Conservation (phyloP, 306 rosid species). For the Potentilla sterilis region DNA sequence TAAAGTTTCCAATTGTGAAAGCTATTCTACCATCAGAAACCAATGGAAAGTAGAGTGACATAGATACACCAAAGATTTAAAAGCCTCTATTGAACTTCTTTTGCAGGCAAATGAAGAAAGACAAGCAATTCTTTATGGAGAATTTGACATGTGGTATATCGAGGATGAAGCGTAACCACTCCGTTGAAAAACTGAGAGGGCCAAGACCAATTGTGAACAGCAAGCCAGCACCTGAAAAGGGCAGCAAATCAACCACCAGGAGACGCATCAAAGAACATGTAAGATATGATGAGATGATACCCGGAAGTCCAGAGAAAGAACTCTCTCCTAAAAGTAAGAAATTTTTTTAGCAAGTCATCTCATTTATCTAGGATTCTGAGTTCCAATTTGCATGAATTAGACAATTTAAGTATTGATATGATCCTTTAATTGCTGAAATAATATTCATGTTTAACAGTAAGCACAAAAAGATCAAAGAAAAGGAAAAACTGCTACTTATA, state of each 20-base stretch:
- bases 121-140: conserved; percentile 43
- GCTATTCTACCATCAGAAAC: background rate
- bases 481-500: background rate
- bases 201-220: conserved; percentile 24
- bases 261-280: conserved; percentile 22
- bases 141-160: conserved; percentile 47
- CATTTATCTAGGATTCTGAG: background rate
- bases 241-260: background rate
- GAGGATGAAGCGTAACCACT: conserved; percentile 41
- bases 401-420: background rate
- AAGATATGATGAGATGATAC: conserved; percentile 60
- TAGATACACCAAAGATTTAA: background rate
- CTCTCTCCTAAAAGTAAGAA: conserved; percentile 37
- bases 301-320: conserved; percentile 50
- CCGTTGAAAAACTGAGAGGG: conserved; percentile 41
- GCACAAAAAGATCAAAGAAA: background rate
- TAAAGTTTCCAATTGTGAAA: background rate
- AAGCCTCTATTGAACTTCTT: background rate
- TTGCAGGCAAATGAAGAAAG: conserved; percentile 59
- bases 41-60: background rate
- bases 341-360: background rate
- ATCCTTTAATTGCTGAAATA: background rate
- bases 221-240: conserved; percentile 9
- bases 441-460: background rate
- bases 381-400: background rate